These are phyloP conservation scores for Mortierella sp. DNA, from an alignment of 371 early-diverging fungal genomes.

Conservation along the genomic window DNA sequence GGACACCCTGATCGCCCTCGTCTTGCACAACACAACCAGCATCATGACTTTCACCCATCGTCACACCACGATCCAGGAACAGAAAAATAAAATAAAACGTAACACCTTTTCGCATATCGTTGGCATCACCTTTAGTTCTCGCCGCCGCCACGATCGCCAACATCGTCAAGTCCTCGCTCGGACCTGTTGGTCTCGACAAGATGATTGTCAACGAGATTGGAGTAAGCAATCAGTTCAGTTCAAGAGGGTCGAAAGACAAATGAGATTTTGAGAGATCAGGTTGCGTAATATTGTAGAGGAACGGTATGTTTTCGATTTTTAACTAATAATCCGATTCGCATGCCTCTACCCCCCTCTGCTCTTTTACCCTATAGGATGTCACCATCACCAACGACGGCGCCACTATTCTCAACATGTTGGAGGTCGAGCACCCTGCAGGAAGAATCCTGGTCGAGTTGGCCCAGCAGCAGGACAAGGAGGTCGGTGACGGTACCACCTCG, in stretches of 20 bases:
- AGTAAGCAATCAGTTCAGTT: slow-evolving; percentile 98
- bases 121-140: slow-evolving; percentile 93
- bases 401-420: slow-evolving; percentile 97
- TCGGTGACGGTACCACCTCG: slow-evolving; percentile 99
- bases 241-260: slow-evolving; percentile 90
- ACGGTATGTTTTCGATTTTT: background rate
- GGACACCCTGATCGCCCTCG: background rate
- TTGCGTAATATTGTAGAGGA: background rate
- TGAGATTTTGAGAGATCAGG: slow-evolving; percentile 2
- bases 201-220: slow-evolving; percentile 99
- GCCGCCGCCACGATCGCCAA: slow-evolving; percentile 94
- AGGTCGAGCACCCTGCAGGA: slow-evolving; percentile 99
- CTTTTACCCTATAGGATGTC: slow-evolving; percentile 81
- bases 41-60: background rate
- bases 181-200: slow-evolving; percentile 99
- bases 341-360: too few relatives aligned
- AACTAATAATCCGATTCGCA: background rate
- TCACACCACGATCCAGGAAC: slow-evolving; percentile 3
- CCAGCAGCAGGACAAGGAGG: slow-evolving; percentile 99
- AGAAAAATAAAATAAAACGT: slow-evolving; percentile 40
- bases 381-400: slow-evolving; percentile 99
- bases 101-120: slow-evolving; percentile 89
- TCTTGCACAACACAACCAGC: background rate
- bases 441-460: slow-evolving; percentile 99
- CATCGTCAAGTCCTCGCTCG: slow-evolving; percentile 98